Conservation (phyloP, 495 filamentous ascomycete genomes). For the Cercophora sp. region DNA sequence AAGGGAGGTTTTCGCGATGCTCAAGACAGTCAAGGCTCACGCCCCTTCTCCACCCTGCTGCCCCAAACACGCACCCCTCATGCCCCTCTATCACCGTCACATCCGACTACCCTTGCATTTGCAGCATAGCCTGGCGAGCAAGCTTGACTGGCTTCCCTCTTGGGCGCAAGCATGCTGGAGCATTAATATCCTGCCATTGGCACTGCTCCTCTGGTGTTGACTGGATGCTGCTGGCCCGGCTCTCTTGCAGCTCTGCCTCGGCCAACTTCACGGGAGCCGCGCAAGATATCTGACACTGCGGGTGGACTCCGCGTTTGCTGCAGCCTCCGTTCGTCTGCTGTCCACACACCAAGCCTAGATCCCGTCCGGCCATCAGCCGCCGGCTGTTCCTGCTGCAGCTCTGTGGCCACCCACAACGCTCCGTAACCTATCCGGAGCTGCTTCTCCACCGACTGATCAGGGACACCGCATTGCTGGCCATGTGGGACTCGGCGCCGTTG, state of each 20-base stretch:
- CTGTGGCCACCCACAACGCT: constrained; percentile 5
- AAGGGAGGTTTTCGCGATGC: not conserved
- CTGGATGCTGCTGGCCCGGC: constrained; percentile 15
- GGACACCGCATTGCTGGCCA: constrained; percentile 31
- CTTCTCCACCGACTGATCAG: constrained; percentile 10
- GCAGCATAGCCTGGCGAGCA: constrained; percentile 19
- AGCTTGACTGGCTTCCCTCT: constrained; percentile 3
- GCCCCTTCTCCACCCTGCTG: constrained; percentile 20
- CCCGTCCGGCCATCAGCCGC: constrained; percentile 14
- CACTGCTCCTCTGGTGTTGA: constrained; percentile 22
- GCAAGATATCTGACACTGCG: constrained; percentile 25
- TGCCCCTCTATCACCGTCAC: constrained; percentile 33
- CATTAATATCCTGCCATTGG: constrained; percentile 33
- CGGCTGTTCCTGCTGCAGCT: constrained; percentile 13
- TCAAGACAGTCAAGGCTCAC: constrained; percentile 16
- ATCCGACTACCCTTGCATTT: constrained; percentile 33
- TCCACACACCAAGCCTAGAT: constrained; percentile 18
- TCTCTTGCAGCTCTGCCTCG: no score
- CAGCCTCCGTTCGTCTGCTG: no score
- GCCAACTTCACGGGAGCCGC: constrained; percentile 20
- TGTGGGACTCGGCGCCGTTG: constrained; percentile 29
- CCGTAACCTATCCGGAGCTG: constrained; percentile 4
- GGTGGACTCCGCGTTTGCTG: constrained; percentile 22
- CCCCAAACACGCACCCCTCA: constrained; percentile 23
- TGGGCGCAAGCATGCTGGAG: constrained; percentile 11